Evolutionary conservation across 129 eudicot genomes (phyloP).

Genomic region (Pseudognaphalium luteoalbum): DNA sequence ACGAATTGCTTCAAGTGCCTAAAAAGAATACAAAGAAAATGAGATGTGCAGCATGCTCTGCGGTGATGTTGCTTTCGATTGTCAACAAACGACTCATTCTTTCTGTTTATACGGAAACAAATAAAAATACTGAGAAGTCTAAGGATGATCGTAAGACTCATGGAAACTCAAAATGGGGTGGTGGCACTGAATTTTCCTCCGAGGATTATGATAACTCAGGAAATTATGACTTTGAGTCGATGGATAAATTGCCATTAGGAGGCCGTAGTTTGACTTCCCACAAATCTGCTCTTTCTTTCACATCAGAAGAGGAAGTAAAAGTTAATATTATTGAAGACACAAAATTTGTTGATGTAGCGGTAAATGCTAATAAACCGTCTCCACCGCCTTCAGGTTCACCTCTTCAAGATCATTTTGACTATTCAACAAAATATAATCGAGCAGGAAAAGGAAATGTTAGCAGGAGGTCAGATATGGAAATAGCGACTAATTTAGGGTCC

Average conservation of each 20-base stretch:
- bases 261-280: slow-evolving; percentile 46
- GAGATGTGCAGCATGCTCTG: slow-evolving; percentile 77
- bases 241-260: slow-evolving; percentile 51
- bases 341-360: slow-evolving; percentile 34
- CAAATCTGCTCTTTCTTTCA: slow-evolving; percentile 47
- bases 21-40: slow-evolving; percentile 55
- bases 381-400: slow-evolving; percentile 77
- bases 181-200: slow-evolving; percentile 61
- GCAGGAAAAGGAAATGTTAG: slow-evolving; percentile 68
- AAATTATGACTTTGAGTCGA: slow-evolving; percentile 62
- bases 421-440: slow-evolving; percentile 59
- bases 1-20: slow-evolving; percentile 73
- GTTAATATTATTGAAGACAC: slow-evolving; percentile 28
- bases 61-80: slow-evolving; percentile 47
- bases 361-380: slow-evolving; percentile 31
- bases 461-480: slow-evolving; percentile 48
- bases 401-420: slow-evolving; percentile 75
- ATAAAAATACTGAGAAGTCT: slow-evolving; percentile 27
- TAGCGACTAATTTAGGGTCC: slow-evolving; percentile 30
- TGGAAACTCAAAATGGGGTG: slow-evolving; percentile 41
- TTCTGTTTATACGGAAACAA: slow-evolving; percentile 33
- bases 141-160: slow-evolving; percentile 29
- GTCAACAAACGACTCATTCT: slow-evolving; percentile 57
- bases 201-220: slow-evolving; percentile 72
- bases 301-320: slow-evolving; percentile 60